Evolutionary conservation across 2,329 filamentous ascomycete genomes (phyloP), one percentile per base, ranked within the genome.

Genomic region (Alternaria burnsii): DNA sequence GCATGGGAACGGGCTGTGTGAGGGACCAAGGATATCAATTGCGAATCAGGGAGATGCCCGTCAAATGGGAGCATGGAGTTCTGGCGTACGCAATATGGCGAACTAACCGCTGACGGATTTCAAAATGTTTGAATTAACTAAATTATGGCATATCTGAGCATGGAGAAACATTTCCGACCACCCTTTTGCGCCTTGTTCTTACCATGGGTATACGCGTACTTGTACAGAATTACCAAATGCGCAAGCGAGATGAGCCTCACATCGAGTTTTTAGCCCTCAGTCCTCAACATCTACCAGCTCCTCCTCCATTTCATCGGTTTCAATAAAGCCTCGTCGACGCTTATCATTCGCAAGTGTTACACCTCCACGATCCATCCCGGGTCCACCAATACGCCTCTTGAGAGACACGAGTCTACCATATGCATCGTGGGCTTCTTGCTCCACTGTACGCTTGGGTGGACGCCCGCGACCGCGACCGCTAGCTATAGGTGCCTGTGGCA

Each of bases 341-440:
- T 82, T 81, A 20, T 82, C 80, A 32, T 82, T 88, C 4, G 83
- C 85, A 6, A 88, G 73, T 22, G 80, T 82, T 41, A 82, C 82
- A 5, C 86, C 86, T 41, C 81, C 83, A 44, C 80, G 78, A 56
- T 86, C 86, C 67, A 88, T 78, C 0, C 82, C 84, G 14, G 76
- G 76, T 4, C 83, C 79, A 3, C 86, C 87, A 63, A 86, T 77
- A 22, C 79, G 77, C 50, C 77, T 78, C 70, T 87, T 87, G 61
- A 82, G 82, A 43, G 79, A 78, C 34, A 82, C 77, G 34, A 87
- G 76, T 9, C 82, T 81, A 53, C 78, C 74, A 16, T 82, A 67
- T 3, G 82, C 76, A 47, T 83, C 79, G 41, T 75, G 68, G 4
- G 83, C 83, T 53, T 84, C 82, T 20, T 83, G 74, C 55, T 82